These are phyloP conservation scores for Jacaranda copaia DNA, from an alignment of 257 asterid species.

Conservation along the genomic window DNA sequence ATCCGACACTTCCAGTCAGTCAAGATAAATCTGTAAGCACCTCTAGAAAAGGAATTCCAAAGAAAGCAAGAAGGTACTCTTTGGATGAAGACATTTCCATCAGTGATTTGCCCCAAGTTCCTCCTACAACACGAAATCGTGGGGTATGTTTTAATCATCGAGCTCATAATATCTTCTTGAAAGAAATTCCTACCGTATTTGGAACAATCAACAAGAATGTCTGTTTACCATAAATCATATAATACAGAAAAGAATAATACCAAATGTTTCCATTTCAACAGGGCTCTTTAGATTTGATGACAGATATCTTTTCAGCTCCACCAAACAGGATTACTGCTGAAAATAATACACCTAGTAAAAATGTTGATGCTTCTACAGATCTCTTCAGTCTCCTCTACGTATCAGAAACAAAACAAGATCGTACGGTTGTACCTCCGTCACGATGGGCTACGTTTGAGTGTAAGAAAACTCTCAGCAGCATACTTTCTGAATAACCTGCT, in stretches of 20 bases:
- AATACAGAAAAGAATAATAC: background rate
- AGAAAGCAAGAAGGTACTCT: slow-evolving; percentile 90
- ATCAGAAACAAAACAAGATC: slow-evolving; percentile 66
- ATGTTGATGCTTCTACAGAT: slow-evolving; percentile 56
- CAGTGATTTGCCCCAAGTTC: slow-evolving; percentile 41
- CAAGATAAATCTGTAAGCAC: slow-evolving; percentile 32
- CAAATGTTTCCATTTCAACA: slow-evolving; percentile 38
- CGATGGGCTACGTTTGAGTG: slow-evolving; percentile 98
- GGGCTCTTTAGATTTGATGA: slow-evolving; percentile 73
- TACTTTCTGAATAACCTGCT: background rate
- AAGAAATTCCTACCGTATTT: background rate
- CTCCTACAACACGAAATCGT: slow-evolving; percentile 59
- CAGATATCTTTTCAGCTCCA: slow-evolving; percentile 42
- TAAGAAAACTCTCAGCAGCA: slow-evolving; percentile 46
- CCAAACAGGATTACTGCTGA: slow-evolving; percentile 32
- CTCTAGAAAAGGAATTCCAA: slow-evolving; percentile 62
- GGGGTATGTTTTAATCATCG: slow-evolving; percentile 52
- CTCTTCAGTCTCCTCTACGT: slow-evolving; percentile 80
- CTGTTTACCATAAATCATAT: too few species aligned
- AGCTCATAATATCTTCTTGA: slow-evolving; percentile 3
- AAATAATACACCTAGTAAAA: slow-evolving; percentile 38
- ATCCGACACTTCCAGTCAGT: slow-evolving; percentile 46
- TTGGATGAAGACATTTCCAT: slow-evolving; percentile 76
- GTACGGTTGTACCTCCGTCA: slow-evolving; percentile 83
- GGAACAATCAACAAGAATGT: background rate